These are phyloP conservation scores for Puccinia novopanici DNA, from an alignment of 1,284 basidiomycete species.

Conservation along the genomic window DNA sequence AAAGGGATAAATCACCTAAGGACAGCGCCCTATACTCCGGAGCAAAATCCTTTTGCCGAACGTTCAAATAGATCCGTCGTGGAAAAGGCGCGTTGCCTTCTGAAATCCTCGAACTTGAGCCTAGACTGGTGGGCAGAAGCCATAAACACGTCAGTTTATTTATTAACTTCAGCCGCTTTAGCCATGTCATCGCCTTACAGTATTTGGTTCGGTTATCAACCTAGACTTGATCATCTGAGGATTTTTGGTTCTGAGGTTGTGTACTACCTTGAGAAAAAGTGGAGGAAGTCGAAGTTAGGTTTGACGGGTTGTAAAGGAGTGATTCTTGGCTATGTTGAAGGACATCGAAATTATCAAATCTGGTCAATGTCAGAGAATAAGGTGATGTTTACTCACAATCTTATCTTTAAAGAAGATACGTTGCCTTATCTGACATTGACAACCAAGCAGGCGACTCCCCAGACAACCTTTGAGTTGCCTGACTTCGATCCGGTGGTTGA, in stretches of 20 bases:
- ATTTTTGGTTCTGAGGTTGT: no score
- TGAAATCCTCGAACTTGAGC: neutral
- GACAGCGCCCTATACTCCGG: neutral
- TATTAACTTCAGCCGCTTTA: neutral
- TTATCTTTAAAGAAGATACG: no score
- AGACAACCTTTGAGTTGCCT: no score
- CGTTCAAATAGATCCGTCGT: no score
- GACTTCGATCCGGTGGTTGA: no score
- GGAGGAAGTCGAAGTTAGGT: neutral
- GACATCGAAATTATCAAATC: constrained; percentile 9
- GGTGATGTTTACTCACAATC: no score
- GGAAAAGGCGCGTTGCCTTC: neutral
- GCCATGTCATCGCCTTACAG: no score
- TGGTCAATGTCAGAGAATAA: no score
- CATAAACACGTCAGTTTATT: neutral
- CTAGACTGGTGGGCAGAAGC: neutral
- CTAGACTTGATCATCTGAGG: no score
- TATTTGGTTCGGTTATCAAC: no score
- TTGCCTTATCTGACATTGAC: no score
- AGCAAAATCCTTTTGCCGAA: constrained; percentile 5
- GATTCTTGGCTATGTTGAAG: constrained; percentile 5
- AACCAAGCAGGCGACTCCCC: no score
- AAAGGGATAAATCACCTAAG: neutral
- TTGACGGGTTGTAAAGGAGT: neutral
- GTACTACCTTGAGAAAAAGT: neutral